phyloP scores from a whole-genome alignment of 768 basidiomycete species.

The Strobilomyces echinocephalus region DNA sequence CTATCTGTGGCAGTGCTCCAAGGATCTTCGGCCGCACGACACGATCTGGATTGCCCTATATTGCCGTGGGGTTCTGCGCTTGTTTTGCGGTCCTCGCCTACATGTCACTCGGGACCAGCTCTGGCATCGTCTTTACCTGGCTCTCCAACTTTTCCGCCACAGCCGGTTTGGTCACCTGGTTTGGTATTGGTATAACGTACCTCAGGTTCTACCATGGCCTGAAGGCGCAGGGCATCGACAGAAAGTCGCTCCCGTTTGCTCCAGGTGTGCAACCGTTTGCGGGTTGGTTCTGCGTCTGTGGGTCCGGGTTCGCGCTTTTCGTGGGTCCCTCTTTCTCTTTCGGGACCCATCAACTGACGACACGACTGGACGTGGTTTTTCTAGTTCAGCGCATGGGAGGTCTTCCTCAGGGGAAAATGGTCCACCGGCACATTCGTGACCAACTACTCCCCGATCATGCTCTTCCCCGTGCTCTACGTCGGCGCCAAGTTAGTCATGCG shows the following conservation, averaged over 20 bases:
- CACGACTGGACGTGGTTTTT: no score
- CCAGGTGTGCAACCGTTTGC: conserved; percentile 39
- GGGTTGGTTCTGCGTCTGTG: conserved; percentile 34
- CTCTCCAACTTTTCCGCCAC: no score
- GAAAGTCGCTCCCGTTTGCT: conserved; percentile 41
- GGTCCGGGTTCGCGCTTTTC: conserved; percentile 28
- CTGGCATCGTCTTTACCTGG: no score
- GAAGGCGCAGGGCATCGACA: background rate
- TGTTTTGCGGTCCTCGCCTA: conserved; percentile 37
- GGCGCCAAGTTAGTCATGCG: conserved; percentile 6
- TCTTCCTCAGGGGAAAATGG: conserved; percentile 24
- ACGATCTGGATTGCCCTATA: background rate
- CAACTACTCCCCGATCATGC: conserved; percentile 37
- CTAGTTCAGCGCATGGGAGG: conserved; percentile 35
- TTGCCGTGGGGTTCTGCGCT: conserved; percentile 25
- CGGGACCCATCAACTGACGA: no score
- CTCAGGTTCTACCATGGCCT: no score
- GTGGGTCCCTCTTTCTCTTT: conserved; percentile 25
- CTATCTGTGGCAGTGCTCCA: conserved; percentile 30
- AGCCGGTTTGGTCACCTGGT: no score
- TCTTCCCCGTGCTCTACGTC: conserved; percentile 6
- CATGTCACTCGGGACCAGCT: conserved; percentile 31
- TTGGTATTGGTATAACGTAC: no score
- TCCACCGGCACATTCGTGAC: conserved; percentile 37
- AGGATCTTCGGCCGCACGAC: conserved; percentile 42